These are phyloP conservation scores for Exobasidium cylindrosporum DNA, from an alignment of 1,284 basidiomycete genomes.

Conservation along the genomic window DNA sequence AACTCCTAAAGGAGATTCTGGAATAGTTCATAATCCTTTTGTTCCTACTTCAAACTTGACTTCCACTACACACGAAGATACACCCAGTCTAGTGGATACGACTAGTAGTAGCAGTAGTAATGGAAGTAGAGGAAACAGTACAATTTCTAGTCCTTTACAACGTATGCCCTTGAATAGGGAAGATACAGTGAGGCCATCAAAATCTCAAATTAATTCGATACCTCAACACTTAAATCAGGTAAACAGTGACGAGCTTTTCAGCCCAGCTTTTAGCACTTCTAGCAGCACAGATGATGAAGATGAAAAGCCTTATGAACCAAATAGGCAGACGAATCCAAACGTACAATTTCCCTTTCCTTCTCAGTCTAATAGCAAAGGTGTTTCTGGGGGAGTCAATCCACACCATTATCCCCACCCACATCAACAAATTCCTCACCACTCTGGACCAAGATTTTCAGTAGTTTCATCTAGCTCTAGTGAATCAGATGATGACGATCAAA, in stretches of 20 bases:
- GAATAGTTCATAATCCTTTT: neutral
- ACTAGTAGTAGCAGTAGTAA: neutral
- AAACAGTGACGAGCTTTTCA: slow-evolving; percentile 30
- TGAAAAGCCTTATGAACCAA: slow-evolving; percentile 25
- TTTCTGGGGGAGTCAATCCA: neutral
- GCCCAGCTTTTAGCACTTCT: slow-evolving; percentile 32
- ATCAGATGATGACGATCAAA: slow-evolving; percentile 13
- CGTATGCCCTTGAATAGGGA: slow-evolving; percentile 8
- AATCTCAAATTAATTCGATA: neutral
- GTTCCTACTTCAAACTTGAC: neutral
- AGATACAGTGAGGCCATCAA: slow-evolving; percentile 9
- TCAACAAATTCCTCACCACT: slow-evolving; percentile 20
- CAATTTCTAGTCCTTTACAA: neutral
- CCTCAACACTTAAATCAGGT: slow-evolving; percentile 8
- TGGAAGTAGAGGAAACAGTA: neutral
- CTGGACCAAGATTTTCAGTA: slow-evolving; percentile 15
- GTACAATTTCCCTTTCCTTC: slow-evolving; percentile 7
- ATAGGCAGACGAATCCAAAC: neutral
- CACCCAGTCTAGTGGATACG: slow-evolving; percentile 1
- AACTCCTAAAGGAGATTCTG: neutral
- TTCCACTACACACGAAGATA: neutral
- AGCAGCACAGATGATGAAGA: slow-evolving; percentile 44
- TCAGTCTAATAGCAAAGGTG: neutral
- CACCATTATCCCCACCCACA: neutral
- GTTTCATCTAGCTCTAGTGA: slow-evolving; percentile 20